phyloP scores from a whole-genome alignment of 345 rosid species.

The Eucalyptus erythrocorys region DNA sequence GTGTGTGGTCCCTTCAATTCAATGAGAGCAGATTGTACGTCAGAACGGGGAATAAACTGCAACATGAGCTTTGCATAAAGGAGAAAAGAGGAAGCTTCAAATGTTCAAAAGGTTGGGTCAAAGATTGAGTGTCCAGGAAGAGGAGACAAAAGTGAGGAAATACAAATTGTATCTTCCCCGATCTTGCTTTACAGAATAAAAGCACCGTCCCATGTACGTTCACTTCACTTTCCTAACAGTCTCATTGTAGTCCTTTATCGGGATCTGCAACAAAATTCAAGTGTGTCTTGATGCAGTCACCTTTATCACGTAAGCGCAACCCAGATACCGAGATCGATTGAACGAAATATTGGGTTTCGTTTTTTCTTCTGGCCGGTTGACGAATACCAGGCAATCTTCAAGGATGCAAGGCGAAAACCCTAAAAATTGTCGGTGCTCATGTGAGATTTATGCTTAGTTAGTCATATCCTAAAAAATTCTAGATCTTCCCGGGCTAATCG shows the following conservation, averaged over 20 bases:
- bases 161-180: neutral
- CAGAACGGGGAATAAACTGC: neutral
- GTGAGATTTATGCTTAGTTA: neutral
- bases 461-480: neutral
- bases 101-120: neutral
- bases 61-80: neutral
- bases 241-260: neutral
- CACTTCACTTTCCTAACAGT: neutral
- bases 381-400: neutral
- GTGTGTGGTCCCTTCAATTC: neutral
- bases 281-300: neutral
- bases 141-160: neutral
- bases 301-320: neutral
- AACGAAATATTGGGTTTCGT: neutral
- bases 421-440: neutral
- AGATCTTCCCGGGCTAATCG: neutral
- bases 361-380: neutral
- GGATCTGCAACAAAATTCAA: neutral
- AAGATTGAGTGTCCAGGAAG: neutral
- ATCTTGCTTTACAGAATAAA: neutral
- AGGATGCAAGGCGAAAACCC: neutral
- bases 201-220: neutral
- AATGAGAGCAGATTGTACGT: neutral
- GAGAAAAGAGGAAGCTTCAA: neutral
- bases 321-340: neutral